Base-by-base conservation (phyloP, 2,329 filamentous ascomycete species). In the Curvularia hawaiiensis region DNA sequence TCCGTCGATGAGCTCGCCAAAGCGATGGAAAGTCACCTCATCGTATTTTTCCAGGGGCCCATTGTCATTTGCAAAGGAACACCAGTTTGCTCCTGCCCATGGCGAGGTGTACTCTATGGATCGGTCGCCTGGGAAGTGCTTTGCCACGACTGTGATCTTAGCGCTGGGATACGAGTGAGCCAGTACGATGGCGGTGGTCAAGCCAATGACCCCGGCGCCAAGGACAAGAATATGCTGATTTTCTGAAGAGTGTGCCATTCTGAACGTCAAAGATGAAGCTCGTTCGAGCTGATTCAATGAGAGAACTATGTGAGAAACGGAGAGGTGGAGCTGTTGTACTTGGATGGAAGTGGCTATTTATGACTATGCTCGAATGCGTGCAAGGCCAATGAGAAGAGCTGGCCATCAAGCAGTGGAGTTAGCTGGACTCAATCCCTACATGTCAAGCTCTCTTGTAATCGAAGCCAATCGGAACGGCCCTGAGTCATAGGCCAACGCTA, bases 71-170 rank as follows among this genome's bases (percentile, higher is more conserved):
- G 73, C 71, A 60, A 75, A 68, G 1, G 89, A 91, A 58, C 89
- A 75, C 73, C 88, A 89, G 71, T 95, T 94, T 60, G 91, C 92
- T 14, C 92, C 92, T 3, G 92, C 92, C 90, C 91, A 96, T 0
- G 91, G 92, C 6, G 91, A 96, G 0, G 91, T 88, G 75, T 97
- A 97, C 80, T 96, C 90, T 65, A 93, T 89, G 64, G 94, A 90
- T 76, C 94, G 95, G 79, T 97, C 93, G 35, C 93, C 93, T 0
- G 93, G 93, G 89, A 97, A 95, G 75, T 96, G 90, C 71, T 94
- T 96, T 5, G 91, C 89, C 31, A 92, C 80, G 35, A 96, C 81
- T 0, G 90, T 92, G 62, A 96, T 79, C 22, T 79, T 78, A 63
- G 88, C 83, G 3, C 74, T 66, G 1, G 80, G 78, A 40, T 79